Percentiles rank a stretch among this genome's conserved stretches.
Conservation (phyloP, 345 rosid genomes). For the Pugionium dolabratum region DNA sequence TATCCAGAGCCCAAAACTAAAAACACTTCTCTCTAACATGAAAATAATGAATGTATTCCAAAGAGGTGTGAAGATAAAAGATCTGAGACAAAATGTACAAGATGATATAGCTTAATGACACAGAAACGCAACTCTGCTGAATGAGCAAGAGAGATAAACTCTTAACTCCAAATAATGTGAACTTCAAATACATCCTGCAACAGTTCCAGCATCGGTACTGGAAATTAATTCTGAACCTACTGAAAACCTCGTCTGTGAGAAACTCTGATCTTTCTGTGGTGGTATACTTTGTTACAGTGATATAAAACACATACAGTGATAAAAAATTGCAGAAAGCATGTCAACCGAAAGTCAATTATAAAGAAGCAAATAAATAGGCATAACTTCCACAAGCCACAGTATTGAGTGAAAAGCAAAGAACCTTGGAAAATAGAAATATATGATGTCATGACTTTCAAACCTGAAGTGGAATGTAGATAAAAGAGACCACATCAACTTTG, state of each 20-base stretch:
- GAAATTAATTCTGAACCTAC: background rate
- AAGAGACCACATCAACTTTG: conserved; percentile 81
- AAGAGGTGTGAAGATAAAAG: background rate
- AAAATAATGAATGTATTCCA: background rate
- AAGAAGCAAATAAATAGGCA: conserved; percentile 21
- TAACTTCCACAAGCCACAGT: conserved; percentile 28
- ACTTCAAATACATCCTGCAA: conserved; percentile 16
- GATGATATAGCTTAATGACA: background rate
- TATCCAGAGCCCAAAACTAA: background rate
- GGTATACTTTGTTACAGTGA: background rate
- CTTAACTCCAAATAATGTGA: background rate
- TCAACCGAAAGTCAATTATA: conserved; percentile 2
- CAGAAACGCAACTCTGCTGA: conserved; percentile 2
- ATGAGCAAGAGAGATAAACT: background rate
- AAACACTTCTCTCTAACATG: background rate
- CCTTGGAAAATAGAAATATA: background rate
- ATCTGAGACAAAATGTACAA: conserved; percentile 1
- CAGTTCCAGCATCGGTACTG: conserved; percentile 6
- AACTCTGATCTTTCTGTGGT: background rate
- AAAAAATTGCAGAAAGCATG: background rate
- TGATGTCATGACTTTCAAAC: conserved; percentile 44
- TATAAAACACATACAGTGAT: conserved; percentile 1
- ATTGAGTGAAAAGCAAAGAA: conserved; percentile 13
- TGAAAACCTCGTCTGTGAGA: background rate
- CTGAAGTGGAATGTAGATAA: conserved; percentile 78